phyloP scores from a whole-genome alignment of 768 basidiomycete genomes.

The Rhizopogon vesiculosus region DNA sequence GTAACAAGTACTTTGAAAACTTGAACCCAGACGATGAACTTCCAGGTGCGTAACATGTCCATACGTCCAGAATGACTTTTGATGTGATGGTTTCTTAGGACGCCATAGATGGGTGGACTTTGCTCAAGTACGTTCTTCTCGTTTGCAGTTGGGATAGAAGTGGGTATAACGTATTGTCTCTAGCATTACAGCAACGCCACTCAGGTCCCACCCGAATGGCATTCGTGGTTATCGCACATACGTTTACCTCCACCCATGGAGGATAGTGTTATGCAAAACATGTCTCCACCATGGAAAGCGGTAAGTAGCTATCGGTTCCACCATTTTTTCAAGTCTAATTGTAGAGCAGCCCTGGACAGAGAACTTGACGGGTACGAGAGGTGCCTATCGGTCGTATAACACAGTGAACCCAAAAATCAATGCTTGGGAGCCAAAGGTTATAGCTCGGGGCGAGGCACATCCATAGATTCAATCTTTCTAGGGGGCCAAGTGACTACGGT shows the following conservation, averaged over 20 bases:
- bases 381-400: constrained; percentile 86
- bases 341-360: constrained; percentile 68
- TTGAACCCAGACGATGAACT: constrained; percentile 81
- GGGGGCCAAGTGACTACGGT: neutral
- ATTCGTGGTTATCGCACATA: constrained; percentile 91
- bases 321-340: neutral
- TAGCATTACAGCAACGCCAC: constrained; percentile 87
- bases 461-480: neutral
- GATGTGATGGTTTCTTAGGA: constrained; percentile 39
- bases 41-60: constrained; percentile 53
- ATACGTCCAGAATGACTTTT: neutral
- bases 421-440: constrained; percentile 78
- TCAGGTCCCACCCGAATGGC: constrained; percentile 96
- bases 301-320: constrained; percentile 42
- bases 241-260: constrained; percentile 75
- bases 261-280: constrained; percentile 65
- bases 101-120: constrained; percentile 97
- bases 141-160: too few relatives aligned
- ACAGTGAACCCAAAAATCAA: constrained; percentile 79
- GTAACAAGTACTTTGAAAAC: constrained; percentile 95
- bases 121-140: constrained; percentile 55
- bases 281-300: constrained; percentile 76
- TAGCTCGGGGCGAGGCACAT: constrained; percentile 35
- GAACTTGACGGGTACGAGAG: constrained; percentile 90
- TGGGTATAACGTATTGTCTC: constrained; percentile 2